phyloP scores from a whole-genome alignment of 768 basidiomycete species.

The Pilatotrama ljubarskyi region DNA sequence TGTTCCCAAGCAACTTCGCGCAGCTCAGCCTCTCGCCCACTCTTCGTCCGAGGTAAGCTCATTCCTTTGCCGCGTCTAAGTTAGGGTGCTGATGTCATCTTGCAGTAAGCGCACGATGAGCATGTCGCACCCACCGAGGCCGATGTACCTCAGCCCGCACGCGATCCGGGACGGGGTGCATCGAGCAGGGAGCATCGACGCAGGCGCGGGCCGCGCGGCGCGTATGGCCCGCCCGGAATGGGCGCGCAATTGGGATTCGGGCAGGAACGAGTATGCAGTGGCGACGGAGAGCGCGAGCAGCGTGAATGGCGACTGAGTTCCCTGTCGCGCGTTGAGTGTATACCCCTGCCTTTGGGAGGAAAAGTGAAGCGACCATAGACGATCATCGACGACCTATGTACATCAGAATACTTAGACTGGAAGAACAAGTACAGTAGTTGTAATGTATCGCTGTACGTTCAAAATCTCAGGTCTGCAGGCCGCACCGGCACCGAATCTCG shows the following conservation, averaged over 20 bases:
- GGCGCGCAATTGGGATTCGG: slow-evolving; percentile 43
- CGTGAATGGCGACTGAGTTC: slow-evolving; percentile 21
- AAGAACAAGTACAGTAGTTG: too few relatives aligned
- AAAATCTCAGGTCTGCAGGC: too few relatives aligned
- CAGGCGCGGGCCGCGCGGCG: slow-evolving; percentile 26
- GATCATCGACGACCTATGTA: neutral
- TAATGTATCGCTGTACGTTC: neutral
- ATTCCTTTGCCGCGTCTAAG: neutral
- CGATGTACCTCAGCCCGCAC: slow-evolving; percentile 30
- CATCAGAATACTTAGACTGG: neutral
- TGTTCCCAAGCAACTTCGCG: slow-evolving; percentile 83
- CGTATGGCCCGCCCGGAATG: slow-evolving; percentile 30
- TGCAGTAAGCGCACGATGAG: slow-evolving; percentile 30
- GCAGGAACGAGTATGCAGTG: slow-evolving; percentile 45
- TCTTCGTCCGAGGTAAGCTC: slow-evolving; percentile 52
- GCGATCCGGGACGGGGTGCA: slow-evolving; percentile 24
- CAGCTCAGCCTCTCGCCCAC: slow-evolving; percentile 66
- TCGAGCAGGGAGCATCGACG: slow-evolving; percentile 24
- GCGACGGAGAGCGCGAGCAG: slow-evolving; percentile 41
- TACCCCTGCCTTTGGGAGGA: neutral
- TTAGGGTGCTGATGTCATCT: too few relatives aligned
- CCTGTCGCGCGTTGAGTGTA: neutral
- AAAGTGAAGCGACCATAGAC: neutral
- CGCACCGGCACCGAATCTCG: too few relatives aligned
- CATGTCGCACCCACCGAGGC: slow-evolving; percentile 28